A percentile compares a stretch with the other conserved stretches of the same genome.
phyloP scores from a whole-genome alignment of 345 rosid species.

The Syzygium aromaticum region DNA sequence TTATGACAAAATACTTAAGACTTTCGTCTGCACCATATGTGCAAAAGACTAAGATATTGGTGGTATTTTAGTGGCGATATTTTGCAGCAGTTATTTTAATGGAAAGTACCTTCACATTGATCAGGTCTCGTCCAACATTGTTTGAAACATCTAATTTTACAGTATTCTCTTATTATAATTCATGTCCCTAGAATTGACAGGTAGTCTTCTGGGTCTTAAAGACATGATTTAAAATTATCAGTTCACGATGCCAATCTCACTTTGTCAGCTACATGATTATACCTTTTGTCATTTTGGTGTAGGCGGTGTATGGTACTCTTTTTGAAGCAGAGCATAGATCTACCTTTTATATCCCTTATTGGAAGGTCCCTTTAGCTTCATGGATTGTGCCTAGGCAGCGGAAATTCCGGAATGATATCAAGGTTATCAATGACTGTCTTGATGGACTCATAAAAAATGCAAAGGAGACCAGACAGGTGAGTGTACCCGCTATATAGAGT shows the following conservation, averaged over 20 bases:
- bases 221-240: neutral
- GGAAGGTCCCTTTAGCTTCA: slow-evolving; percentile 87
- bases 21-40: neutral
- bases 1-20: neutral
- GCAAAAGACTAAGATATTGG: neutral
- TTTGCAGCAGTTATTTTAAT: neutral
- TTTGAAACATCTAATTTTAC: neutral
- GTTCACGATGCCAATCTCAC: neutral
- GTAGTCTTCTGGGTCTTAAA: neutral
- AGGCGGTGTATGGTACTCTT: slow-evolving; percentile 98
- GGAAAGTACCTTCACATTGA: neutral
- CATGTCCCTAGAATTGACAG: neutral
- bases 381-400: slow-evolving; percentile 91
- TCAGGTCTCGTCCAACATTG: neutral
- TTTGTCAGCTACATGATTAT: neutral
- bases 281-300: slow-evolving; percentile 4
- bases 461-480: slow-evolving; percentile 83
- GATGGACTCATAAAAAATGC: slow-evolving; percentile 92
- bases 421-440: slow-evolving; percentile 83
- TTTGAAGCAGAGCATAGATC: slow-evolving; percentile 98
- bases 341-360: slow-evolving; percentile 87
- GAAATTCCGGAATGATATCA: slow-evolving; percentile 79
- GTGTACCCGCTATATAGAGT: neutral
- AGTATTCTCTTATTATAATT: neutral
- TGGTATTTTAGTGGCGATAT: neutral